A percentile compares a stretch with the other conserved stretches of the same genome.
Evolutionary conservation across 352 stramenopile genomes (phyloP).

Genomic region (Phytopythium boreale): DNA sequence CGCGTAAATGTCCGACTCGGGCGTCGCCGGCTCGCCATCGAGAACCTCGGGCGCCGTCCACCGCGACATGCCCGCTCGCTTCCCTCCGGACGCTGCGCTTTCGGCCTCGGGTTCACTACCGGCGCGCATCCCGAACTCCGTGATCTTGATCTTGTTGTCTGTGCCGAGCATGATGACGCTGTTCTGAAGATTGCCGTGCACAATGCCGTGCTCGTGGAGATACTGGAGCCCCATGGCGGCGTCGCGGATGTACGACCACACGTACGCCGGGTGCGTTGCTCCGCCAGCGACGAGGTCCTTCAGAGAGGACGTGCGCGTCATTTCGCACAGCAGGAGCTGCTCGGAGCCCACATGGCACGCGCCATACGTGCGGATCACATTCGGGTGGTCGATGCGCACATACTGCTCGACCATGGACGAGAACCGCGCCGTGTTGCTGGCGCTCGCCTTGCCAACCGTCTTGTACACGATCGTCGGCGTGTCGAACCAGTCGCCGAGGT

Average conservation of each 20-base stretch:
- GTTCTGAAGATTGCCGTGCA: constrained; percentile 21
- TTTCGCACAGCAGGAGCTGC: constrained; percentile 5
- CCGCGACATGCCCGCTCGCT: constrained; percentile 3
- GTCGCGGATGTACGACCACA: constrained; percentile 18
- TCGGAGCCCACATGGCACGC: constrained; percentile 22
- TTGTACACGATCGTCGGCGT: constrained; percentile 8
- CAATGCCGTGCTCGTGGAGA: constrained; percentile 18
- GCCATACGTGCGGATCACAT: constrained; percentile 22
- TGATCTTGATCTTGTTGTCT: constrained; percentile 18
- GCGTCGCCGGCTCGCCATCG: constrained; percentile 15
- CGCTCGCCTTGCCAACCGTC: not conserved
- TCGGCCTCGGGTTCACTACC: not conserved
- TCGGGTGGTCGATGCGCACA: constrained; percentile 19
- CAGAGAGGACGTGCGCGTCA: constrained; percentile 9
- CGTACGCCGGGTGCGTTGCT: constrained; percentile 6
- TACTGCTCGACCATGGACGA: constrained; percentile 3
- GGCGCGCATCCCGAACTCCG: constrained; percentile 20
- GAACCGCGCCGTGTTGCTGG: not conserved
- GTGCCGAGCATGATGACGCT: constrained; percentile 22
- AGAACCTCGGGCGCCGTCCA: constrained; percentile 32
- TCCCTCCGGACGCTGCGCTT: not conserved
- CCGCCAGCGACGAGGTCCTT: constrained; percentile 3
- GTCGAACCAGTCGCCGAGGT: constrained; percentile 10
- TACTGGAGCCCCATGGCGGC: constrained; percentile 21
- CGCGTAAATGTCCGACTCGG: constrained; percentile 27